Base-by-base conservation (phyloP, 2,329 filamentous ascomycete genomes). In the Dactylellina parvicollis region DNA sequence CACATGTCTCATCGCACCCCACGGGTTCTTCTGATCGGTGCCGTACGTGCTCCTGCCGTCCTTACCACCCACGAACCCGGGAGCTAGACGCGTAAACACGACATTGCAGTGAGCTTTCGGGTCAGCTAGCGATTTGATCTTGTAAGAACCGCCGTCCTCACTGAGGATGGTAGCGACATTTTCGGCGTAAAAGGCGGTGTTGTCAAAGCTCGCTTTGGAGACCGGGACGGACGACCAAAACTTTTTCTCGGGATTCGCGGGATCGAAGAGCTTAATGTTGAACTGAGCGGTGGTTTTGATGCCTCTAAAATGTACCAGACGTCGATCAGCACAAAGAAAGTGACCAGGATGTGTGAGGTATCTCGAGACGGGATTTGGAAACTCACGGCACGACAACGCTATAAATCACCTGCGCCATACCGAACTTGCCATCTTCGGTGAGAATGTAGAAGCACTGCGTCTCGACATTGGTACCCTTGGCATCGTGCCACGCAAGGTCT, bases 361-460 rank as follows among this genome's bases (percentile, higher is more conserved):
- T n/a, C n/a, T n/a, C n/a, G 26, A 42, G 4, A 52, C 5, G 20
- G 34, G 7, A n/a, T n/a, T n/a, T 3, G 20, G 30, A 30, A 38
- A 40, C 60, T 38, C 38, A 73, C 69, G 69, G 60, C 26, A 88
- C 90, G 80, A 99, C 91, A 82, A 96, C 97, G 84, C 91, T 98
- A 85, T 98, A 96, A 81, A 99, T 96, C 82, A 98, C 86, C 85
- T 99, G 95, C 73, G 87, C 88, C 81, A 96, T 87, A 59, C 86
- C 91, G 76, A 93, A 81, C 75, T 89, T 85, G 55, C 95, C 95
- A 72, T 84, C 87, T 75, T 96, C 91, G 64, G 90, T 85, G 82
- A 89, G 89, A 79, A 97, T 83, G 83, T 99, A 99, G 83, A 97
- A 99, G 75, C 87, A 92, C 84, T 97, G 90, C 28, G 92, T 97